Conservation (phyloP, 129 eudicot species). For the Pittosporum tobira region DNA sequence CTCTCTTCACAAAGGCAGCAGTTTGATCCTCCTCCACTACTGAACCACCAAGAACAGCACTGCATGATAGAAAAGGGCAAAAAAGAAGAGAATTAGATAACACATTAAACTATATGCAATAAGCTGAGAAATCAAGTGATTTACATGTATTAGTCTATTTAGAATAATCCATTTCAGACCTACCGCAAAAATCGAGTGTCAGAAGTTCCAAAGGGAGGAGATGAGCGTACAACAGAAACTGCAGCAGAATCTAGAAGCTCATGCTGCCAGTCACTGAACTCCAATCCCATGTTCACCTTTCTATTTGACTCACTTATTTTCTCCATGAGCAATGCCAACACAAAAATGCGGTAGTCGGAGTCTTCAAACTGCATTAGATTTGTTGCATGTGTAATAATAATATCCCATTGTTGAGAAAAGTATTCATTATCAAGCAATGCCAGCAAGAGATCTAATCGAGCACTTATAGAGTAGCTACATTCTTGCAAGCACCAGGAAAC, state of each 20-base stretch:
- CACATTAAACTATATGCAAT: background rate
- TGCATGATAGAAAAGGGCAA: conserved; percentile 19
- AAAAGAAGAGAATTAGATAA: background rate
- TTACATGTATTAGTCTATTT: too few relatives aligned
- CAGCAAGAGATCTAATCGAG: conserved; percentile 73
- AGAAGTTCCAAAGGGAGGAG: conserved; percentile 48
- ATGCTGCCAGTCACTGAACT: conserved; percentile 52
- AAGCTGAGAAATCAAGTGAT: too few relatives aligned
- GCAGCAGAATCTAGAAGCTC: conserved; percentile 60
- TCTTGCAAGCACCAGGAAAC: conserved; percentile 68
- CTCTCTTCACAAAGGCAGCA: conserved; percentile 39
- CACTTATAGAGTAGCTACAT: conserved; percentile 33
- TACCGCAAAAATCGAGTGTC: conserved; percentile 55
- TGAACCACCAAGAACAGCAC: conserved; percentile 82
- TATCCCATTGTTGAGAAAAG: conserved; percentile 66
- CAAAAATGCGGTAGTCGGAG: conserved; percentile 17
- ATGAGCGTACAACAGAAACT: conserved; percentile 34
- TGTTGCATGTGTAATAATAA: conserved; percentile 46
- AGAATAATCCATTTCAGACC: conserved; percentile 18
- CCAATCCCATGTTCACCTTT: conserved; percentile 19
- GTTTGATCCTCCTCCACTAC: conserved; percentile 41
- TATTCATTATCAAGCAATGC: conserved; percentile 63
- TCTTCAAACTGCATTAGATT: conserved; percentile 18
- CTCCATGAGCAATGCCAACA: conserved; percentile 69
- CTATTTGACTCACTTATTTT: conserved; percentile 44